These are phyloP conservation scores for Mycena polygramma DNA, from an alignment of 768 basidiomycete species.

Conservation along the genomic window DNA sequence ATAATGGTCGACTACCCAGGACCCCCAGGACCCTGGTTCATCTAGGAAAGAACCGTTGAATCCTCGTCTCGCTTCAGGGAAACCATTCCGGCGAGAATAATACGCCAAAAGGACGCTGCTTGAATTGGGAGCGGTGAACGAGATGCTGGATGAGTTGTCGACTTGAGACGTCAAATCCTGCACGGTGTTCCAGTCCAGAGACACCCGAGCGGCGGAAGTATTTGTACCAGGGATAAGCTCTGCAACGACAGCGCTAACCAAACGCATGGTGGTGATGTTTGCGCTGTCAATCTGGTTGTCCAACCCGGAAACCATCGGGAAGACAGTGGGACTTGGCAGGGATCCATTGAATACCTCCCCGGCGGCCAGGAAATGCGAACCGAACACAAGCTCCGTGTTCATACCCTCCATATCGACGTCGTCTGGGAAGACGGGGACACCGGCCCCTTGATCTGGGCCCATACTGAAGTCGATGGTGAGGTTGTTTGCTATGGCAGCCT, in stretches of 20 bases:
- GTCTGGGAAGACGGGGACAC: constrained; percentile 32
- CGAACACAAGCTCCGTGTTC: constrained; percentile 38
- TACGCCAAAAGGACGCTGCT: constrained; percentile 34
- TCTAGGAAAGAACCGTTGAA: constrained; percentile 28
- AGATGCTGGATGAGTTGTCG: constrained; percentile 15
- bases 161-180: constrained; percentile 34
- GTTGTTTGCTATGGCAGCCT: constrained; percentile 31
- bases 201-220: constrained; percentile 20
- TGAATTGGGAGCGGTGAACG: constrained; percentile 34
- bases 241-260: constrained; percentile 35
- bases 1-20: constrained; percentile 38
- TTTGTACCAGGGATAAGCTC: constrained; percentile 30
- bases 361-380: constrained; percentile 29
- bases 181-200: constrained; percentile 36
- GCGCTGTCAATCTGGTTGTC: constrained; percentile 30
- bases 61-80: constrained; percentile 33
- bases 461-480: constrained; percentile 37
- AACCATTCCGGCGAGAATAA: constrained; percentile 36
- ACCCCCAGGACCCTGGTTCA: constrained; percentile 37
- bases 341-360: constrained; percentile 26
- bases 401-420: constrained; percentile 36
- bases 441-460: constrained; percentile 36
- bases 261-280: constrained; percentile 31
- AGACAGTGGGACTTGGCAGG: constrained; percentile 28
- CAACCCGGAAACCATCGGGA: constrained; percentile 29